Conservation (phyloP, 2,329 filamentous ascomycete genomes). For the Metarhizium album region DNA sequence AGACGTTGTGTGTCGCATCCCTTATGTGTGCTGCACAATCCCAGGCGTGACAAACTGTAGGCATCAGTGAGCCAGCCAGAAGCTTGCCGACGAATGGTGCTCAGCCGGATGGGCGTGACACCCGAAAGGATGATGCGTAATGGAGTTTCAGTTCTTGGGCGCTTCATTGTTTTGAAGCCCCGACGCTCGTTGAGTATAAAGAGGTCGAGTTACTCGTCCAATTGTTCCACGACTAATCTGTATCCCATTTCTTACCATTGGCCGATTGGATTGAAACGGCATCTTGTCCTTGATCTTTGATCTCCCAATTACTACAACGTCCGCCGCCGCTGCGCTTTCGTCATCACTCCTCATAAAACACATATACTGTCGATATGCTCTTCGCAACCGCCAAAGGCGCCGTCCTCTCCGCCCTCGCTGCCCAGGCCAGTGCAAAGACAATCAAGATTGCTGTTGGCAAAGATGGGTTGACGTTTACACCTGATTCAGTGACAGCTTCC, state of each 20-base stretch:
- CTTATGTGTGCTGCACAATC: not conserved
- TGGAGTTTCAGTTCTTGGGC: not conserved
- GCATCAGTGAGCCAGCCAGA: not conserved
- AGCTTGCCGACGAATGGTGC: not conserved
- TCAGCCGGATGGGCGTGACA: not conserved
- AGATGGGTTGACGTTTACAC: conserved; percentile 28
- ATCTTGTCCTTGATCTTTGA: not conserved
- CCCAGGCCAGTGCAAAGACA: conserved; percentile 15
- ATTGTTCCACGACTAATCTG: not conserved
- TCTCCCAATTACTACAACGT: not conserved
- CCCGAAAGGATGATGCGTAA: not conserved
- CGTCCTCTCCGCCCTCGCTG: conserved; percentile 9
- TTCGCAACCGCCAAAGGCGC: conserved; percentile 7
- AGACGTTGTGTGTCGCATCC: not conserved
- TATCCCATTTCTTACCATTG: not conserved
- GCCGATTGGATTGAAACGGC: not conserved
- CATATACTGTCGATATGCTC: conserved; percentile 7
- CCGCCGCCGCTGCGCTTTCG: not conserved
- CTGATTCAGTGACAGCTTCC: conserved; percentile 23
- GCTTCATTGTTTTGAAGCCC: not conserved
- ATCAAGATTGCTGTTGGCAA: conserved; percentile 31
- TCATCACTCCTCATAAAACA: not conserved
- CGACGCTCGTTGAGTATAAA: not conserved
- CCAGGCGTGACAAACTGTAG: not conserved
- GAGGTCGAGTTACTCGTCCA: not conserved